These are phyloP conservation scores for Pythium utonaiense DNA, from an alignment of 352 stramenopile genomes.

Conservation along the genomic window DNA sequence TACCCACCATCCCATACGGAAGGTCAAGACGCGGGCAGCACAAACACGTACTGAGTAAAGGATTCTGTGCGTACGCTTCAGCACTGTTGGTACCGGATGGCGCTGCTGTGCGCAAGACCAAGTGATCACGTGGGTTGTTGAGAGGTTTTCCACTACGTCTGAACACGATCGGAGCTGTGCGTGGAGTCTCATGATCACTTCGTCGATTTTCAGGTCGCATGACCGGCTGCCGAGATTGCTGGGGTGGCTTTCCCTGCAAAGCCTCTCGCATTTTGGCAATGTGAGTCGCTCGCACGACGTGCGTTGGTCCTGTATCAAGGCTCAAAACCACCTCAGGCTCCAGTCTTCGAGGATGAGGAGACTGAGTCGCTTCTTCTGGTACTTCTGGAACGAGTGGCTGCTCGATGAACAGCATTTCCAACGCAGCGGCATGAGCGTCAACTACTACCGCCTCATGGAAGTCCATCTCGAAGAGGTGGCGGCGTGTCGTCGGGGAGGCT, in stretches of 20 bases:
- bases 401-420: conserved; percentile 10
- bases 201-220: background rate
- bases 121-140: background rate
- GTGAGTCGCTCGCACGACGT: conserved; percentile 16
- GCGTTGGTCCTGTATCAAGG: background rate
- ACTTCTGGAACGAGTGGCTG: conserved; percentile 4
- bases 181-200: background rate
- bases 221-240: background rate
- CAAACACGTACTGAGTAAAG: conserved; percentile 20
- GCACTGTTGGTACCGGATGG: background rate
- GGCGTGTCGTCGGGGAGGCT: background rate
- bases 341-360: background rate
- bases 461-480: conserved; percentile 26
- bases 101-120: background rate
- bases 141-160: background rate
- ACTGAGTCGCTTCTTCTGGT: background rate
- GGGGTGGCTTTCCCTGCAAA: conserved; percentile 5
- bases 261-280: conserved; percentile 12
- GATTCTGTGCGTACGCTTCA: conserved; percentile 1
- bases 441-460: conserved; percentile 6
- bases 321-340: background rate
- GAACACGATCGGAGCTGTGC: background rate
- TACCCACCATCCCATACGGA: background rate
- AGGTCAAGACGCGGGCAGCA: background rate
- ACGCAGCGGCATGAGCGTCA: background rate